phyloP scores from a whole-genome alignment of 1,284 basidiomycete genomes.

The Marasmius fiardii region DNA sequence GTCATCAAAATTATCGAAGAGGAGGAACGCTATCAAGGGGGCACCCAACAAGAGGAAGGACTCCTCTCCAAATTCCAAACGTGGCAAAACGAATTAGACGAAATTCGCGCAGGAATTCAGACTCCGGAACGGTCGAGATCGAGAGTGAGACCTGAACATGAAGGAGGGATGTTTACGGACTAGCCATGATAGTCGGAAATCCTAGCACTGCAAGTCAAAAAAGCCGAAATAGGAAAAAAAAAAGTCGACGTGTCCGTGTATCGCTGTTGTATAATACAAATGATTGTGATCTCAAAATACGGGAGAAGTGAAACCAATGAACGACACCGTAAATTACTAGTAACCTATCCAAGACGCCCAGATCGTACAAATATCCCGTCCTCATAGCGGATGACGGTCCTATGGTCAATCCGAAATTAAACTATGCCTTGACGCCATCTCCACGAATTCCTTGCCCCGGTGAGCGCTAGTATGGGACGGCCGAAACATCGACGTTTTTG shows the following conservation, averaged over 20 bases:
- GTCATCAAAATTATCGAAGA: conserved; percentile 35
- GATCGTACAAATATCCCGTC: too few species aligned
- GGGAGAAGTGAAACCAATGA: too few species aligned
- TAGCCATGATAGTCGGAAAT: too few species aligned
- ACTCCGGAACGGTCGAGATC: conserved; percentile 19
- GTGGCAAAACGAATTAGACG: conserved; percentile 35
- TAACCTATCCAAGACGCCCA: too few species aligned
- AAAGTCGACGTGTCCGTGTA: too few species aligned
- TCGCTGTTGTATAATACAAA: too few species aligned
- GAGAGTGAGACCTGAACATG: conserved; percentile 17
- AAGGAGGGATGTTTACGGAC: conserved; percentile 30
- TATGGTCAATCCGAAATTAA: background rate
- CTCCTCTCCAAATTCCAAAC: conserved; percentile 29
- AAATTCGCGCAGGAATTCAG: conserved; percentile 23
- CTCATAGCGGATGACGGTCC: too few species aligned
- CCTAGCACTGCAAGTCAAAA: too few species aligned
- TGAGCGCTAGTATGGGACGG: background rate
- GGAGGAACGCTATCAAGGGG: conserved; percentile 28
- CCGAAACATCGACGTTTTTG: conserved; percentile 27
- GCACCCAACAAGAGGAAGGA: conserved; percentile 26
- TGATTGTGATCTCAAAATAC: too few species aligned
- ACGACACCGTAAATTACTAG: too few species aligned
- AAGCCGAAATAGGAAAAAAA: too few species aligned
- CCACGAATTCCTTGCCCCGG: conserved; percentile 8
- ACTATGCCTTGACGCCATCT: background rate